Base-by-base conservation (phyloP, 2,329 filamentous ascomycete species). In the Diaporthe citriasiana region DNA sequence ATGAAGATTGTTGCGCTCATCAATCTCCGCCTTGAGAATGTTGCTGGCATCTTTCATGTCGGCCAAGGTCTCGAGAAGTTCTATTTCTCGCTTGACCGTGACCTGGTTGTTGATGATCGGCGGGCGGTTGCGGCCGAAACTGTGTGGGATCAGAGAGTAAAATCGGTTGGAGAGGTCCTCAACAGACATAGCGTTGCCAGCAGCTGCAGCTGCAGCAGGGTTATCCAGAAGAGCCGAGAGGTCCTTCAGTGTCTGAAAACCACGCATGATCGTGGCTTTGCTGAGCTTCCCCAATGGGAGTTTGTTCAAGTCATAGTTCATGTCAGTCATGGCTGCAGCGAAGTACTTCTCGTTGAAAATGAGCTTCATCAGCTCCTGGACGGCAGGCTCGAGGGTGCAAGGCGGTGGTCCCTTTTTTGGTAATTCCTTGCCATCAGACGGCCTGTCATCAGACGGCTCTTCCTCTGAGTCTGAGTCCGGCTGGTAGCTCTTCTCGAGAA, bases 331-430 rank as follows among this genome's bases (percentile, higher is more conserved):
- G 47, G 90, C 89, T 27, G 88, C 87, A 30, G 89, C 86, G 82
- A 97, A 95, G 80, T 92, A 92, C 30, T 91, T 81, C 73, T 90
- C 88, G 81, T 97, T 95, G 87, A 97, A 97, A 75, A 98, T 97
- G 76, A 97, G 89, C 74, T 91, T 85, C 87, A 97, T 92, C 27
- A 97, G 84, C 12, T 90, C 84, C 79, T 95, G 91, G 4, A 94
- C 86, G 0, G 91, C 86, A 17, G 83, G 81, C 0, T 87, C 82
- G 2, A 96, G 86, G 4, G 87, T 90, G 80, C 90, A 93, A 74
- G 90, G 84, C 0, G 85, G 83, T 0, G 82, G 78, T 19, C 84
- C 79, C 9, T 76, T 73, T 30, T 80, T 80, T 8, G 33, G 3
- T 50, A 84, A 83, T 59, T 77, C 81, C 25, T 77, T 80, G 3